Percentiles rank a stretch among this genome's conserved stretches.
Conservation (phyloP, 2,329 filamentous ascomycete genomes). For the Colletotrichum sp. region DNA sequence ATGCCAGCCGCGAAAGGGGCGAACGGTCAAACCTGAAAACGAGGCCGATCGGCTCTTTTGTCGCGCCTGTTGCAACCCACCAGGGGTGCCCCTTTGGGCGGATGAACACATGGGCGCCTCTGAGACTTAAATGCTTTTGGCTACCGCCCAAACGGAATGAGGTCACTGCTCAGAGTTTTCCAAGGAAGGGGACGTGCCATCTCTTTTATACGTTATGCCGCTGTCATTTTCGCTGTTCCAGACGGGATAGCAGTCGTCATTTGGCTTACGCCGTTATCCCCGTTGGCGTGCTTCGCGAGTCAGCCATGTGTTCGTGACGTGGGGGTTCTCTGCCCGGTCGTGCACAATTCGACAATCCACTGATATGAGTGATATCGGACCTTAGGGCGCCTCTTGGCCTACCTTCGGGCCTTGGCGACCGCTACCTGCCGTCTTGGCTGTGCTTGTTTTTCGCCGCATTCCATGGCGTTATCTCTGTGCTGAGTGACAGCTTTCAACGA, state of each 20-base stretch:
- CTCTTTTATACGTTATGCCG: background rate
- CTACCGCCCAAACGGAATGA: background rate
- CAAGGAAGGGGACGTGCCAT: background rate
- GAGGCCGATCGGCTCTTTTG: background rate
- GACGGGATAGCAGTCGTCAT: background rate
- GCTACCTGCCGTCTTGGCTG: conserved; percentile 16
- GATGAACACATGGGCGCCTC: background rate
- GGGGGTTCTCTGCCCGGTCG: background rate
- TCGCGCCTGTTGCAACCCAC: background rate
- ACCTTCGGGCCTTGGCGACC: conserved; percentile 12
- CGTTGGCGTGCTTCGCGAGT: conserved; percentile 1
- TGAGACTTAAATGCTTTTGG: background rate
- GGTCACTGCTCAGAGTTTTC: background rate
- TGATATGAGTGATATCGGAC: background rate
- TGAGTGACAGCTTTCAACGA: background rate
- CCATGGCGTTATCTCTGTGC: conserved; percentile 10
- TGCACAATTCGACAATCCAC: background rate
- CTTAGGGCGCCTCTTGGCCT: conserved; percentile 2
- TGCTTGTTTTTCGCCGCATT: conserved; percentile 21
- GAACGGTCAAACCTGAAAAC: background rate
- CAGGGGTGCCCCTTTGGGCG: background rate
- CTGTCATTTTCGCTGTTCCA: background rate
- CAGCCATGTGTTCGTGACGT: conserved; percentile 15
- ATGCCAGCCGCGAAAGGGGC: background rate
- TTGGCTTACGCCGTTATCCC: background rate